Evolutionary conservation across 768 basidiomycete genomes (phyloP).

Genomic region (Tricholoma sp.): DNA sequence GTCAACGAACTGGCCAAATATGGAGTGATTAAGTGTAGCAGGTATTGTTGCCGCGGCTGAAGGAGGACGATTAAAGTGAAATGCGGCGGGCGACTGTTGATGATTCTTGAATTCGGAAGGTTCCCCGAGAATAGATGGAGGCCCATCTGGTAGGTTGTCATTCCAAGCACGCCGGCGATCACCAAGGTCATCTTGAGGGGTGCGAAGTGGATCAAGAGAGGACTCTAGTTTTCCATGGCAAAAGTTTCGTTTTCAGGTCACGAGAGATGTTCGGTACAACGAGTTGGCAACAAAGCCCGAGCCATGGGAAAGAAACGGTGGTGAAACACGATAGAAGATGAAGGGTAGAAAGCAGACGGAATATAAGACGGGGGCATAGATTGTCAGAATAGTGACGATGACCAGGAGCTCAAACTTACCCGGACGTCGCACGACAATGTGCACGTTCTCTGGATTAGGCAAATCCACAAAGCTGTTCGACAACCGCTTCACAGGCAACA

Average conservation of each 20-base stretch:
- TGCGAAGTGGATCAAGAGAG: neutral
- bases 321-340: neutral
- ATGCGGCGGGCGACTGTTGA: neutral
- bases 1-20: slow-evolving; percentile 22
- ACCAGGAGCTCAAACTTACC: neutral
- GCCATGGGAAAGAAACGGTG: too few species aligned
- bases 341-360: neutral
- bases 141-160: too few species aligned
- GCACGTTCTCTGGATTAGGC: neutral
- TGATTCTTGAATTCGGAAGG: neutral
- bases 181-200: neutral
- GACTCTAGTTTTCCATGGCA: neutral
- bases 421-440: neutral
- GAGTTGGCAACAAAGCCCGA: too few species aligned
- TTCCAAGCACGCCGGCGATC: neutral
- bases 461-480: too few species aligned
- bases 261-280: neutral
- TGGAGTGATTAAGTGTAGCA: slow-evolving; percentile 14
- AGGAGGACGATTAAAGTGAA: neutral
- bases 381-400: too few species aligned
- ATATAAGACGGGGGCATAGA: neutral
- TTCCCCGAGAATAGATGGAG: neutral
- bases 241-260: neutral
- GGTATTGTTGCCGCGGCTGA: neutral
- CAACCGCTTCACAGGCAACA: neutral